A percentile compares a stretch with the other conserved stretches of the same genome.
phyloP scores from a whole-genome alignment of 495 filamentous ascomycete genomes.

The Lophiotrema nucula region DNA sequence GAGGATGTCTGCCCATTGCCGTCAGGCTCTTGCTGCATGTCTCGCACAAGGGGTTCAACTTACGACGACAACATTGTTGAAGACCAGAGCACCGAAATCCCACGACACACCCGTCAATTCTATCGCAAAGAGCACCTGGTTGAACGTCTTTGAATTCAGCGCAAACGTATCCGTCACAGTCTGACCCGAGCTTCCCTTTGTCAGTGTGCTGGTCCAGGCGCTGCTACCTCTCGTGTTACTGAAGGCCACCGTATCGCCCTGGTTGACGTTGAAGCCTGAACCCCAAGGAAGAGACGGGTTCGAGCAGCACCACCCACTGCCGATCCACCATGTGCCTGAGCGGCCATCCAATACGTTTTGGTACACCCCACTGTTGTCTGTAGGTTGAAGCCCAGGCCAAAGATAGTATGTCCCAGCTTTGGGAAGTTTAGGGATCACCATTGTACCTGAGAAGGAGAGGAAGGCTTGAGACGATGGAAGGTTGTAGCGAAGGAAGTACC shows the following conservation, averaged over 20 bases:
- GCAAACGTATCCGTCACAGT: not conserved
- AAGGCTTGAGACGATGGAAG: conserved; percentile 38
- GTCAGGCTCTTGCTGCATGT: not conserved
- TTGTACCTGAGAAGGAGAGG: conserved; percentile 43
- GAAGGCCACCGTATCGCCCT: conserved; percentile 39
- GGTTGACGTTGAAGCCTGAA: conserved; percentile 42
- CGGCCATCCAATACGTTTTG: conserved; percentile 47
- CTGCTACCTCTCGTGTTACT: not conserved
- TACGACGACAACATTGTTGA: conserved; percentile 46
- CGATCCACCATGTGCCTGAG: conserved; percentile 48
- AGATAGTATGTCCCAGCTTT: conserved; percentile 45
- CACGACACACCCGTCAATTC: conserved; percentile 42
- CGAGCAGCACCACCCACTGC: conserved; percentile 46
- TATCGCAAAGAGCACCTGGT: conserved; percentile 45
- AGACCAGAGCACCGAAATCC: conserved; percentile 43
- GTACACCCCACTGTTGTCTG: conserved; percentile 45
- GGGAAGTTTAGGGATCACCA: conserved; percentile 43
- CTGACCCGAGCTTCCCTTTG: not conserved
- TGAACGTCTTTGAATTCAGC: conserved; percentile 40
- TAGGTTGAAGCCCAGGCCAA: conserved; percentile 47
- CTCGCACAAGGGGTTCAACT: conserved; percentile 18
- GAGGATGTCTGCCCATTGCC: conserved; percentile 12
- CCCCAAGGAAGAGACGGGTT: conserved; percentile 47
- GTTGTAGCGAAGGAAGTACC: conserved; percentile 44
- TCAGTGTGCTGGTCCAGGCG: conserved; percentile 10